Evolutionary conservation across 805 yeast species (phyloP).

Genomic region (Brettanomyces anomalus): DNA sequence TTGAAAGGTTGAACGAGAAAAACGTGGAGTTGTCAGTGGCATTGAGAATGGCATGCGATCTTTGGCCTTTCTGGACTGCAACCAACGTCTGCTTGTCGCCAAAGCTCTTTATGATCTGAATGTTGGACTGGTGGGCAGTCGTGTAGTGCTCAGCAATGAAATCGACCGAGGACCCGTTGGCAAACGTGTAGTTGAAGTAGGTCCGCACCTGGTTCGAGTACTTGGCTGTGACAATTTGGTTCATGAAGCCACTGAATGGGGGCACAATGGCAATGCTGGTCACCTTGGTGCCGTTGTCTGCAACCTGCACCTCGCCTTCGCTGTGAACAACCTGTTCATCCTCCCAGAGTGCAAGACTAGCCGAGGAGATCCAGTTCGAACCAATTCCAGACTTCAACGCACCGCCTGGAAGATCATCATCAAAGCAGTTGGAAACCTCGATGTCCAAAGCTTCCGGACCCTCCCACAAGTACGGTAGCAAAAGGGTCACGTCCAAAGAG

Average conservation of each 20-base stretch:
- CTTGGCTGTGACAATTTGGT: conserved; percentile 31
- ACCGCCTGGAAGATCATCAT: conserved; percentile 25
- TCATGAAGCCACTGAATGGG: conserved; percentile 28
- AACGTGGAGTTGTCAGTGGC: conserved; percentile 9
- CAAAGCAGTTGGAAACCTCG: conserved; percentile 45
- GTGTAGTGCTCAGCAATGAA: conserved; percentile 24
- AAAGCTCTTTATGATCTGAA: conserved; percentile 27
- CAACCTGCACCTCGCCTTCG: conserved; percentile 28
- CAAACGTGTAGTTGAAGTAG: conserved; percentile 28
- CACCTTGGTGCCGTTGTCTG: conserved; percentile 24
- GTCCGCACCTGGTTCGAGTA: conserved; percentile 28
- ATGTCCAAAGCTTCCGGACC: conserved; percentile 31
- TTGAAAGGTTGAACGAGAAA: conserved; percentile 13
- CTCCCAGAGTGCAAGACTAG: conserved; percentile 48
- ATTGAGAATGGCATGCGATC: conserved; percentile 20
- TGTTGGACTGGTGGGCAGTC: conserved; percentile 27
- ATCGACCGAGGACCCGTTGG: conserved; percentile 28
- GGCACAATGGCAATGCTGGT: conserved; percentile 26
- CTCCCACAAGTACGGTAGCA: conserved; percentile 61
- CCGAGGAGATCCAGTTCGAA: conserved; percentile 54
- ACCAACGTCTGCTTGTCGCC: conserved; percentile 32
- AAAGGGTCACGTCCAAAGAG: conserved; percentile 61
- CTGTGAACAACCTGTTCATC: conserved; percentile 29
- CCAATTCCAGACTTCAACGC: conserved; percentile 29
- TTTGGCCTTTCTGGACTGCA: conserved; percentile 16